Percentiles rank a stretch among this genome's conserved stretches.
phyloP scores from a whole-genome alignment of 2,329 filamentous ascomycete species.

The Claviceps cyperi region DNA sequence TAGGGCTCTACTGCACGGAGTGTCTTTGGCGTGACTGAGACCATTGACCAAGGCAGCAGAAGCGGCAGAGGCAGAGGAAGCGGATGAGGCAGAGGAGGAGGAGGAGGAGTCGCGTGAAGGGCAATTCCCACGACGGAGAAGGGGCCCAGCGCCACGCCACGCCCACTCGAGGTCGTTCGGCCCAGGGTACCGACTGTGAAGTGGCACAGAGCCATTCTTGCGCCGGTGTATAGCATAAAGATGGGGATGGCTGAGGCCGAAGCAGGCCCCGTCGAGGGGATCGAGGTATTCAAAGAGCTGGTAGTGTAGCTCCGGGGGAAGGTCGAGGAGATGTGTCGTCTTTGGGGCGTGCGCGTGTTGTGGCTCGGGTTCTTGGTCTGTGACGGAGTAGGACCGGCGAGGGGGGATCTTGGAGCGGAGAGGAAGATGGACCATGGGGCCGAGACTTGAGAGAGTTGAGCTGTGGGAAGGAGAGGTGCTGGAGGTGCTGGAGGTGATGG shows the following conservation, averaged over 20 bases:
- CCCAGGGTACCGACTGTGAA: slow-evolving; percentile 41
- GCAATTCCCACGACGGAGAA: slow-evolving; percentile 16
- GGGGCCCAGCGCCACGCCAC: slow-evolving; percentile 40
- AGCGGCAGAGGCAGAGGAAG: not conserved
- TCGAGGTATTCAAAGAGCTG: slow-evolving; percentile 48
- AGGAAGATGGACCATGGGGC: slow-evolving; percentile 12
- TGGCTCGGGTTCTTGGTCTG: slow-evolving; percentile 44
- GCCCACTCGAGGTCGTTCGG: slow-evolving; percentile 51
- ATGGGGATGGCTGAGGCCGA: slow-evolving; percentile 42
- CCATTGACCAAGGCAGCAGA: too few species aligned
- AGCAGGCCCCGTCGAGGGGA: slow-evolving; percentile 48
- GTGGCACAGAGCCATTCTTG: slow-evolving; percentile 40
- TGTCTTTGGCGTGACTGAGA: too few species aligned
- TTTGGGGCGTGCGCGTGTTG: slow-evolving; percentile 27
- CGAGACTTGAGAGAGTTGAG: not conserved
- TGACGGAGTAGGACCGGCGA: slow-evolving; percentile 45
- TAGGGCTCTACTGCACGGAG: slow-evolving; percentile 15
- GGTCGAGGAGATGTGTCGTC: slow-evolving; percentile 32
- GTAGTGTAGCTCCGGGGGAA: slow-evolving; percentile 46
- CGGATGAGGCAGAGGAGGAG: slow-evolving; percentile 2
- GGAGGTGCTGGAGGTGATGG: not conserved
- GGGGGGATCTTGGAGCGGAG: slow-evolving; percentile 27
- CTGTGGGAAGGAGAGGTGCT: slow-evolving; percentile 2
- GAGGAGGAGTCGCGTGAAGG: not conserved
- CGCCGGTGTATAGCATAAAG: slow-evolving; percentile 44